A percentile compares a stretch with the other conserved stretches of the same genome.
phyloP scores from a whole-genome alignment of 148 eudicot species.

The Persicaria tinctoria region DNA sequence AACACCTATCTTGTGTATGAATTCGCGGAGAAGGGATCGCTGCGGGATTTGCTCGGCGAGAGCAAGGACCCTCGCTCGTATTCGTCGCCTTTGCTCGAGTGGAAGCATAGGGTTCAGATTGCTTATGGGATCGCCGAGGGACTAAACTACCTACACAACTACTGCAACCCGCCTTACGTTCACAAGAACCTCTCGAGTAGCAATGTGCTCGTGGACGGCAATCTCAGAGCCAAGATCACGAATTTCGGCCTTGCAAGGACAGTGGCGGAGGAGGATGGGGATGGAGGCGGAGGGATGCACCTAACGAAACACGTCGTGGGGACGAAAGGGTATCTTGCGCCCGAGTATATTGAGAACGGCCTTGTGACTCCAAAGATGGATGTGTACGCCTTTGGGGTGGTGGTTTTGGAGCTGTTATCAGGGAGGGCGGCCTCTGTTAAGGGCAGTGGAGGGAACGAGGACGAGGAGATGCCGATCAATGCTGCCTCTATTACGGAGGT shows the following conservation, averaged over 20 bases:
- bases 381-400: slow-evolving; percentile 65
- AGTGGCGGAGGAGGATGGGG: slow-evolving; percentile 25
- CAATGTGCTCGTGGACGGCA: slow-evolving; percentile 48
- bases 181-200: slow-evolving; percentile 75
- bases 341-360: slow-evolving; percentile 75
- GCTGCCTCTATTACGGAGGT: slow-evolving; percentile 29
- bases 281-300: slow-evolving; percentile 21
- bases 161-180: slow-evolving; percentile 61
- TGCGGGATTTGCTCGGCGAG: slow-evolving; percentile 37
- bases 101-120: slow-evolving; percentile 71
- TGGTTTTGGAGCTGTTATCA: slow-evolving; percentile 57
- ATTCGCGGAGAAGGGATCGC: slow-evolving; percentile 63
- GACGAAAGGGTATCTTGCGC: slow-evolving; percentile 70
- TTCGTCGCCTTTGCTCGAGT: slow-evolving; percentile 19
- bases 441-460: not conserved
- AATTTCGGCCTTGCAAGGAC: slow-evolving; percentile 67
- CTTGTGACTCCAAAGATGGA: slow-evolving; percentile 64
- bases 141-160: slow-evolving; percentile 73
- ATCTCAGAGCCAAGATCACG: slow-evolving; percentile 51
- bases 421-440: slow-evolving; percentile 42
- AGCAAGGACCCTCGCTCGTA: not conserved
- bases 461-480: slow-evolving; percentile 18
- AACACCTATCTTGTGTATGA: slow-evolving; percentile 71
- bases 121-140: slow-evolving; percentile 61
- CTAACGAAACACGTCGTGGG: slow-evolving; percentile 79